A percentile compares a stretch with the other conserved stretches of the same genome.
Conservation (phyloP, 805 yeast species). For the Brettanomyces nanus region DNA sequence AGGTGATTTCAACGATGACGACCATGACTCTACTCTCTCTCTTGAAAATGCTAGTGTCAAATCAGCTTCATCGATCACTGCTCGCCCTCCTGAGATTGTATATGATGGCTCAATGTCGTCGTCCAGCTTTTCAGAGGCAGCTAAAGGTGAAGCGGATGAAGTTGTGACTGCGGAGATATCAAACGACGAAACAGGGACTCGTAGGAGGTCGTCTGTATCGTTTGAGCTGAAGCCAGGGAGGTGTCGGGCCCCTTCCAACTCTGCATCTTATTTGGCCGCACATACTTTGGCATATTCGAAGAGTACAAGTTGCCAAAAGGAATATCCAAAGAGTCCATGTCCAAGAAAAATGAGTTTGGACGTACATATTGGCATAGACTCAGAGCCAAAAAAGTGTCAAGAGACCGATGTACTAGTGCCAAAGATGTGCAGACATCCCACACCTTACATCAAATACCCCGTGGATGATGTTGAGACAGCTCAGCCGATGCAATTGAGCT, state of each 20-base stretch:
- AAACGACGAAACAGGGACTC: constrained; percentile 14
- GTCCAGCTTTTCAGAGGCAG: not conserved
- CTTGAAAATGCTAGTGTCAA: constrained; percentile 5
- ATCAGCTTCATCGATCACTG: constrained; percentile 7
- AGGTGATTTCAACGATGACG: constrained; percentile 15
- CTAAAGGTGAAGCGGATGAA: not conserved
- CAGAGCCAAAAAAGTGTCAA: constrained; percentile 5
- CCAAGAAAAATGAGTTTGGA: not conserved
- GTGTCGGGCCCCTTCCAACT: not conserved
- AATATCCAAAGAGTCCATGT: constrained; percentile 2
- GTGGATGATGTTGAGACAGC: constrained; percentile 17
- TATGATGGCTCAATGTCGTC: not conserved
- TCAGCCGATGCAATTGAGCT: constrained; percentile 5
- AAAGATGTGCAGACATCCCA: constrained; percentile 9
- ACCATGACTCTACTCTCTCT: constrained; percentile 6
- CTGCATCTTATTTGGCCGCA: not conserved
- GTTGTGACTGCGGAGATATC: constrained; percentile 19
- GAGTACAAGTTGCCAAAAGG: not conserved
- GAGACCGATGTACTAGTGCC: constrained; percentile 4
- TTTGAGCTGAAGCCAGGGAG: constrained; percentile 11
- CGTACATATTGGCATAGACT: not conserved
- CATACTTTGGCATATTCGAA: not conserved
- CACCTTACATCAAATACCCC: constrained; percentile 9
- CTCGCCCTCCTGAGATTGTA: not conserved
- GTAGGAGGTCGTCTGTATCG: constrained; percentile 22